These are phyloP conservation scores for Pleurostoma richardsiae DNA, from an alignment of 2,329 filamentous ascomycete genomes.

Conservation along the genomic window DNA sequence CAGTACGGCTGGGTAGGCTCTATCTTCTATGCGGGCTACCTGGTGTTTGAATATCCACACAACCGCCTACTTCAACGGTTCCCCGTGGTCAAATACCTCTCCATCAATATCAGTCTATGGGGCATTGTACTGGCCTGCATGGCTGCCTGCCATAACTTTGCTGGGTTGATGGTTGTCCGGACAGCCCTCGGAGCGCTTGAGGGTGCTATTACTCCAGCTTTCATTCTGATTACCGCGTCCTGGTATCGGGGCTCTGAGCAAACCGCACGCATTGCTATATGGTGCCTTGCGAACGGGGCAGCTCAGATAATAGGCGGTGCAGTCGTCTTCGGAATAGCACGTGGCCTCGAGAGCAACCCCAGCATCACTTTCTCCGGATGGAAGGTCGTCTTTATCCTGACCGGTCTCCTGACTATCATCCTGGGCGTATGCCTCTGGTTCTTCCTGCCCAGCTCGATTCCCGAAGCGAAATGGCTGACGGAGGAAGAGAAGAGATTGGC, in stretches of 20 bases:
- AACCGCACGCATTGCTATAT: background rate
- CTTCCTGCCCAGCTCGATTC: constrained; percentile 14
- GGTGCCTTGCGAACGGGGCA: background rate
- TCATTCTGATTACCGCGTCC: background rate
- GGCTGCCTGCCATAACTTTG: constrained; percentile 51
- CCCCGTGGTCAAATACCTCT: constrained; percentile 28
- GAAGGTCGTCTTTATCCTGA: constrained; percentile 28
- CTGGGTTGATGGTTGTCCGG: constrained; percentile 47
- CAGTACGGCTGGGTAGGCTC: constrained; percentile 53
- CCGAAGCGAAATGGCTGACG: constrained; percentile 13
- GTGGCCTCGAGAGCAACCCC: constrained; percentile 10
- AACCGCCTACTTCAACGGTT: constrained; percentile 23
- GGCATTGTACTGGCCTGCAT: constrained; percentile 41
- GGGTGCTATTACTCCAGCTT: background rate
- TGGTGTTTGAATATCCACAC: constrained; percentile 18
- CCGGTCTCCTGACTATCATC: constrained; percentile 25
- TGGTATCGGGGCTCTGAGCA: background rate
- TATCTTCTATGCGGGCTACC: constrained; percentile 48
- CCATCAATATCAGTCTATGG: constrained; percentile 51
- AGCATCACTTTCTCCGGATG: constrained; percentile 15
- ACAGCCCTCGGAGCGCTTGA: constrained; percentile 31
- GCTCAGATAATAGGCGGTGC: background rate
- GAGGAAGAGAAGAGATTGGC: constrained; percentile 20
- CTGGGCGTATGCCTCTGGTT: constrained; percentile 16
- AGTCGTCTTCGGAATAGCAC: background rate